These are phyloP conservation scores for Alternaria triticimaculans DNA, from an alignment of 2,329 filamentous ascomycete genomes.

Conservation along the genomic window DNA sequence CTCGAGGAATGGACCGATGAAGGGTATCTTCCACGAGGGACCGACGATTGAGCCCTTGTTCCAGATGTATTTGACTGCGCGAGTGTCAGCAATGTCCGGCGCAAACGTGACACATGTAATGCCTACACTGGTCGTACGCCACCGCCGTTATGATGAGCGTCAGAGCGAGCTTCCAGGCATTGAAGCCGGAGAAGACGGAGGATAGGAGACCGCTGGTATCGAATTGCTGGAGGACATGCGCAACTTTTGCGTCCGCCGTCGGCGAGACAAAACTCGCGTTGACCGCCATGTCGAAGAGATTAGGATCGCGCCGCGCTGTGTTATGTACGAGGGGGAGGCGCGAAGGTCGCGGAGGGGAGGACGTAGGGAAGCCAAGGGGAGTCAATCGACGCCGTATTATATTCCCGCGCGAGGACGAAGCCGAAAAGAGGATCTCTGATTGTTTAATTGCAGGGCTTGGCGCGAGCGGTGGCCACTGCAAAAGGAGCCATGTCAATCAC, in stretches of 20 bases:
- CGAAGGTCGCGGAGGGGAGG: constrained; percentile 13
- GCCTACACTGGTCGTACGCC: constrained; percentile 89
- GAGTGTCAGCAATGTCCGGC: constrained; percentile 42
- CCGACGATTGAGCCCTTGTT: constrained; percentile 57
- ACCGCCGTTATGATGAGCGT: constrained; percentile 75
- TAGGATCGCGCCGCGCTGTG: constrained; percentile 8
- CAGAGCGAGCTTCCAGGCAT: constrained; percentile 51
- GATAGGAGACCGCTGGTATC: constrained; percentile 40
- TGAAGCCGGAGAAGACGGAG: constrained; percentile 41
- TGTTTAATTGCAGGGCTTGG: constrained; percentile 24
- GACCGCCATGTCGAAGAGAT: constrained; percentile 36
- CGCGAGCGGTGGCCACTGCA: constrained; percentile 16
- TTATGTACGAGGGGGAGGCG: background rate
- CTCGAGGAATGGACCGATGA: constrained; percentile 89
- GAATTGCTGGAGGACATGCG: constrained; percentile 40
- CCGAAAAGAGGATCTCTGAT: constrained; percentile 20
- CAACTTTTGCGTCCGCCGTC: constrained; percentile 47
- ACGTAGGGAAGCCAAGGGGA: constrained; percentile 6
- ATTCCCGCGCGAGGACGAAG: constrained; percentile 9
- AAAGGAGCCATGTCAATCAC: constrained; percentile 10
- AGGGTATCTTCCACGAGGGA: constrained; percentile 57
- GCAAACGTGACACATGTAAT: background rate
- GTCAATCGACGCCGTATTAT: constrained; percentile 12
- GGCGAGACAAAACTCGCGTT: constrained; percentile 51
- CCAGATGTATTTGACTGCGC: constrained; percentile 59